phyloP scores from a whole-genome alignment of 1,284 basidiomycete genomes.

The Austropuccinia psidii region DNA sequence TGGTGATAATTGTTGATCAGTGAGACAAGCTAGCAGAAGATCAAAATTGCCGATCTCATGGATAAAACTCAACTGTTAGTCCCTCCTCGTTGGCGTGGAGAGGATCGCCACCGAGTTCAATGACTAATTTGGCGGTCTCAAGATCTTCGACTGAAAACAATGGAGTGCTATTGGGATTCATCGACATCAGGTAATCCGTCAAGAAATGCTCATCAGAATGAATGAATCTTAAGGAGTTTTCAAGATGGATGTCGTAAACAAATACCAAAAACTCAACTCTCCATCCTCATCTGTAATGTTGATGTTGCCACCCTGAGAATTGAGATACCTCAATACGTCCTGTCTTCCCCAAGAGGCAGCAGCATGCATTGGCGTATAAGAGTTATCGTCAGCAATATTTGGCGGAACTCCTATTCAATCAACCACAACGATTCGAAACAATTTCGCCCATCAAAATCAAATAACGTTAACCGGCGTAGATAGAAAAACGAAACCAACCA shows the following conservation, averaged over 20 bases:
- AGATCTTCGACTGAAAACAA: conserved; percentile 79
- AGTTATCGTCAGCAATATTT: conserved; percentile 65
- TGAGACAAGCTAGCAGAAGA: background rate
- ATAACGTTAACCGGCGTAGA: background rate
- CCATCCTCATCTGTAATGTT: conserved; percentile 77
- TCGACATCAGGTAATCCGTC: background rate
- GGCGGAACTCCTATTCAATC: conserved; percentile 57
- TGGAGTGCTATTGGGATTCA: conserved; percentile 54
- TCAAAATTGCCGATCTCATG: conserved; percentile 26
- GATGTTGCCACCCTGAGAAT: conserved; percentile 71
- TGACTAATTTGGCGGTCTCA: conserved; percentile 66
- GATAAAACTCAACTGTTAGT: conserved; percentile 57
- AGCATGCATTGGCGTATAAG: conserved; percentile 92
- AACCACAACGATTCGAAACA: no score
- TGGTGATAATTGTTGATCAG: no score
- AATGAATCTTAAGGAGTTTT: no score
- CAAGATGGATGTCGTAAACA: background rate
- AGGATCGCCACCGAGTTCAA: conserved; percentile 69
- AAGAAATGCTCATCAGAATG: background rate
- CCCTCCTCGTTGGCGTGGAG: conserved; percentile 62
- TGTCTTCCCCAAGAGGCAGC: conserved; percentile 82
- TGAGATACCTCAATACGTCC: conserved; percentile 66
- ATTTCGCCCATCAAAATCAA: background rate
- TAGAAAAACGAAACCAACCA: background rate
- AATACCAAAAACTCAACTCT: conserved; percentile 50